Evolutionary conservation across 139 green algal genomes (phyloP).

Genomic region (Volvox reticuliferus): DNA sequence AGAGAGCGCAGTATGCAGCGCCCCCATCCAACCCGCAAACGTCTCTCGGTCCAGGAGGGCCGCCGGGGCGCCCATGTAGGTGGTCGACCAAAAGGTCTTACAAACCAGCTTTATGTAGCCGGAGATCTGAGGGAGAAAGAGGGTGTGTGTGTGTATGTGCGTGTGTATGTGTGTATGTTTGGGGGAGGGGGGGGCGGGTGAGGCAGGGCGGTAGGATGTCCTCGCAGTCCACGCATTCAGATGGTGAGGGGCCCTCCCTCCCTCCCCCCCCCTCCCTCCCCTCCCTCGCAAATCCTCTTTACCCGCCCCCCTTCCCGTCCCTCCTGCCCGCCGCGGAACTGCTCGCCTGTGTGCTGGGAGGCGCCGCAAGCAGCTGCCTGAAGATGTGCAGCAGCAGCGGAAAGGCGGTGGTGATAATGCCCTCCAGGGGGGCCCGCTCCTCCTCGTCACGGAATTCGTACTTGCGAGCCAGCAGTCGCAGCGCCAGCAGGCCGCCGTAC

Average conservation of each 20-base stretch:
- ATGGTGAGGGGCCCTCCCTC: too few relatives aligned
- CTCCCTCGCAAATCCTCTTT: neutral
- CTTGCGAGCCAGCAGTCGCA: slow-evolving; percentile 93
- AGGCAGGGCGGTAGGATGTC: too few relatives aligned
- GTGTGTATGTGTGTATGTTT: too few relatives aligned
- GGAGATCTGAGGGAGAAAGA: slow-evolving; percentile 49
- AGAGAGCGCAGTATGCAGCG: slow-evolving; percentile 78
- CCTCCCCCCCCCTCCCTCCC: neutral
- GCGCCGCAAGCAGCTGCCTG: slow-evolving; percentile 75
- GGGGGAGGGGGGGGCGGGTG: too few relatives aligned
- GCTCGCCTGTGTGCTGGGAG: slow-evolving; percentile 65
- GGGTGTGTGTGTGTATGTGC: too few relatives aligned
- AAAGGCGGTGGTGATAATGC: slow-evolving; percentile 78
- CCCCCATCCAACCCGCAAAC: slow-evolving; percentile 90
- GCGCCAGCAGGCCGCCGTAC: slow-evolving; percentile 81
- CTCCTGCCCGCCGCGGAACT: neutral
- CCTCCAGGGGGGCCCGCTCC: slow-evolving; percentile 58
- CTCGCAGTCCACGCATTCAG: too few relatives aligned
- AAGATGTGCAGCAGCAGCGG: slow-evolving; percentile 73
- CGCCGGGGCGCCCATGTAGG: slow-evolving; percentile 92
- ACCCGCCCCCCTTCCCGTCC: neutral
- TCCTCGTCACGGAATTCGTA: slow-evolving; percentile 96
- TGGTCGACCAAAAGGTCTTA: slow-evolving; percentile 94
- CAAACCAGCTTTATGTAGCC: slow-evolving; percentile 75
- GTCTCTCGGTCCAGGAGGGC: slow-evolving; percentile 76